Base-by-base conservation (phyloP, 345 rosid genomes). In the Camelina hispida region DNA sequence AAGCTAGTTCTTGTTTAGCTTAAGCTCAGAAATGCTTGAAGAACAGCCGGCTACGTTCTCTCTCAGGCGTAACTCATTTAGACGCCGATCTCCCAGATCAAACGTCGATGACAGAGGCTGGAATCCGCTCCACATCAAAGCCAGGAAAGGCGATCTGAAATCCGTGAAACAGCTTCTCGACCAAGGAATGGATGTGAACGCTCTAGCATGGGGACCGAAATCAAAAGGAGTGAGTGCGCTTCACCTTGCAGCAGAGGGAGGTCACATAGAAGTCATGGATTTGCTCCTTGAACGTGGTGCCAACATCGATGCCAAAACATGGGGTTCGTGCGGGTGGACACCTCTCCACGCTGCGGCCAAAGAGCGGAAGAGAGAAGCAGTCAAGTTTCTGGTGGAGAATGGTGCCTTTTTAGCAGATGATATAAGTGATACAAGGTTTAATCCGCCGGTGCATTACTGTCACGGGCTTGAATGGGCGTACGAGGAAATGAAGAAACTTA, bases 211-310 rank as follows among this genome's bases (percentile, higher is more conserved):
- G 93, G 99, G 97, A 38, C 93, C 94, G 35, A 95, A 92, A 86
- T 86, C 96, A 11, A 87, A 89, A 80, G 97, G 97, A 54, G 84
- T 88, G 56, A 89, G 85, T 15, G 89, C 99, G 11, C 99, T 95
- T 69, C 97, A 95, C 85, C 99, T 95, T 75, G 99, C 97, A 71
- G 96, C 99, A 4, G 89, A 92, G 85, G 97, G 97, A 69, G 99
- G 99, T 35, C 93, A 95, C 64, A 72, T 95, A 15, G 87, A 89
- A 71, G 89, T 95, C 30, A 92, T 95, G 93, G 99, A 92, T 83
- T 87, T 85, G 75, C 80, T 95, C 73, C 97, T 95, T 1, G 99
- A 89, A 15, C 97, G 90, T 8, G 99, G 99, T 38, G 97, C 97
- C 46, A 81, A 95, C 73, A 95, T 95, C 5, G 99, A 95, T 79